Percentiles rank a stretch among this genome's conserved stretches.
Conservation (phyloP, 1,284 basidiomycete species). For the Peniophora sp. region DNA sequence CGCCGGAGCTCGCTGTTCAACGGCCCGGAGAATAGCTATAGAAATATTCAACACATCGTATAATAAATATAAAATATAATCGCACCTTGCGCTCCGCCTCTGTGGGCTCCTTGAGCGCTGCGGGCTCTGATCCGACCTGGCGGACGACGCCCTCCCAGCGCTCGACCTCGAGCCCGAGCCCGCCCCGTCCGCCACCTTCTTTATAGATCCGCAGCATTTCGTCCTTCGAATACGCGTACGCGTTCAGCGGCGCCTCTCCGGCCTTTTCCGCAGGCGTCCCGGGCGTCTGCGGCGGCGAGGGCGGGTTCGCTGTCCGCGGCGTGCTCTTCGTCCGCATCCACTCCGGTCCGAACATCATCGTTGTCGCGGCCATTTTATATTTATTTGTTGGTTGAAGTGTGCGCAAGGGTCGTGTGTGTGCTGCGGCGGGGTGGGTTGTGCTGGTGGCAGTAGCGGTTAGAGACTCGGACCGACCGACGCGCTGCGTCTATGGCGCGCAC, state of each 20-base stretch:
- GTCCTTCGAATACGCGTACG: slow-evolving; percentile 83
- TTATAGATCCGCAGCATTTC: slow-evolving; percentile 81
- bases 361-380: slow-evolving; percentile 54
- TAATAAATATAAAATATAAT: slow-evolving; percentile 14
- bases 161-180: slow-evolving; percentile 79
- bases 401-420: not conserved
- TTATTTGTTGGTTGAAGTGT: not conserved
- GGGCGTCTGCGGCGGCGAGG: slow-evolving; percentile 58
- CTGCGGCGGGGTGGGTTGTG: no score
- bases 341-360: slow-evolving; percentile 77
- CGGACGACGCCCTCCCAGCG: slow-evolving; percentile 81
- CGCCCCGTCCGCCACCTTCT: slow-evolving; percentile 66
- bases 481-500: no score
- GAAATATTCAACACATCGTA: slow-evolving; percentile 8
- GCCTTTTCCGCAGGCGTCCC: slow-evolving; percentile 40
- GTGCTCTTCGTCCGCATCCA: slow-evolving; percentile 81
- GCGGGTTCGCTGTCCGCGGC: slow-evolving; percentile 42
- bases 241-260: slow-evolving; percentile 56
- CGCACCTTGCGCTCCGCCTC: slow-evolving; percentile 85
- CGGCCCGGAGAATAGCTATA: slow-evolving; percentile 62
- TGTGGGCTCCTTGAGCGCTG: slow-evolving; percentile 67
- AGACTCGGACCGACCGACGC: no score
- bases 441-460: no score
- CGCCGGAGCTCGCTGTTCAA: slow-evolving; percentile 77
- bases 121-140: slow-evolving; percentile 66